phyloP scores from a whole-genome alignment of 768 basidiomycete genomes.

The Daedaleopsis nitida region DNA sequence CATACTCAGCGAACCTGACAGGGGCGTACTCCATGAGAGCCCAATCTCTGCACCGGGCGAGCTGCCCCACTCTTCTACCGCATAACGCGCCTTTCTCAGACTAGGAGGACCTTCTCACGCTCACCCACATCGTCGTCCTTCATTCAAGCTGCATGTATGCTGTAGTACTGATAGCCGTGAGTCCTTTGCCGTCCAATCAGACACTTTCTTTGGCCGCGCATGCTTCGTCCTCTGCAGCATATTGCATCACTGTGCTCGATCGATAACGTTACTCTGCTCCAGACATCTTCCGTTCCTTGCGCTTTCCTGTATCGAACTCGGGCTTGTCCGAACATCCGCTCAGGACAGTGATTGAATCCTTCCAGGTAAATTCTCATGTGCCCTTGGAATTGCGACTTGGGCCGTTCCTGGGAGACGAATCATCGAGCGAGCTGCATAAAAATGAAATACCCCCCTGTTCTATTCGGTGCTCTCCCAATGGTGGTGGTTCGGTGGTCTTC shows the following conservation, averaged over 20 bases:
- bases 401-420: background rate
- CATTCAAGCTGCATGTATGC: conserved; percentile 1
- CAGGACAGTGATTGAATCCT: background rate
- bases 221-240: conserved; percentile 3
- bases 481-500: too few relatives aligned
- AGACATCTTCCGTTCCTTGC: background rate
- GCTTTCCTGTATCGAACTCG: background rate
- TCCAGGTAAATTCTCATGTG: background rate
- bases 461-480: too few relatives aligned
- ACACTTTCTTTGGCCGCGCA: background rate
- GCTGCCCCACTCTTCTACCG: conserved; percentile 9
- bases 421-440: conserved; percentile 2
- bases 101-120: background rate
- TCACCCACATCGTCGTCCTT: background rate
- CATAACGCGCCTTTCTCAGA: conserved; percentile 1
- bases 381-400: background rate
- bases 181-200: background rate
- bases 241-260: conserved; percentile 9
- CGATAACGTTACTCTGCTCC: background rate
- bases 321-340: conserved; percentile 2
- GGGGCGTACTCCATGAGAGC: conserved; percentile 17
- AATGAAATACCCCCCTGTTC: too few relatives aligned
- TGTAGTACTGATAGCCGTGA: background rate
- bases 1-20: conserved; percentile 15
- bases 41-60: conserved; percentile 14